Conservation (phyloP, 352 stramenopile species). For the Phytophthora pistaciae region DNA sequence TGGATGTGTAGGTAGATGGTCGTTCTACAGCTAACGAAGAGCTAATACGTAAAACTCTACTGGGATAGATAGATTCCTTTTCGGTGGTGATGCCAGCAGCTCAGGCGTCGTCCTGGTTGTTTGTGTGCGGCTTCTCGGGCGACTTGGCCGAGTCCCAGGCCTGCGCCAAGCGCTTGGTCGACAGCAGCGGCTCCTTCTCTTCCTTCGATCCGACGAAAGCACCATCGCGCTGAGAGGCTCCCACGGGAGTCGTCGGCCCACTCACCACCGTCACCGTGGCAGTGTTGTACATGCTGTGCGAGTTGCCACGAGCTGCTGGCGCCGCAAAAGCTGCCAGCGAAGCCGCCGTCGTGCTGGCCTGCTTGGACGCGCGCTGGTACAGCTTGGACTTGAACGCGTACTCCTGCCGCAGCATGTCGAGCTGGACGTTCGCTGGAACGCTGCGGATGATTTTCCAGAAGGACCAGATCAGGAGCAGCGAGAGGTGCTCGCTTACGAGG, state of each 20-base stretch:
- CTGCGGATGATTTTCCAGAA: constrained; percentile 78
- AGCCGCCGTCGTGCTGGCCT: constrained; percentile 15
- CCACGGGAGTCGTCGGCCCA: constrained; percentile 24
- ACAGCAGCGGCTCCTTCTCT: constrained; percentile 71
- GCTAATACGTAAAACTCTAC: background rate
- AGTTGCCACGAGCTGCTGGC: constrained; percentile 16
- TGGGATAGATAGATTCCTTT: background rate
- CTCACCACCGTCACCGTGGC: constrained; percentile 46
- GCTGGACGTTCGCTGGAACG: constrained; percentile 65
- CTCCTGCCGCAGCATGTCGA: constrained; percentile 76
- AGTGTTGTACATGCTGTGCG: constrained; percentile 32
- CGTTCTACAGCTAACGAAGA: background rate
- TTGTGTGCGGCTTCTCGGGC: constrained; percentile 6
- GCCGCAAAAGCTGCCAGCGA: constrained; percentile 24
- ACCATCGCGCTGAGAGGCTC: constrained; percentile 17
- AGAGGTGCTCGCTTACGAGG: constrained; percentile 73
- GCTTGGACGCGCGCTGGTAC: constrained; percentile 56
- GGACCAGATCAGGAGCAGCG: constrained; percentile 65
- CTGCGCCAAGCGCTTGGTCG: constrained; percentile 59
- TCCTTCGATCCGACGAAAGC: constrained; percentile 43
- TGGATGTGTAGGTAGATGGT: background rate
- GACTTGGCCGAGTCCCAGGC: constrained; percentile 51
- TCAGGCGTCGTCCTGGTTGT: constrained; percentile 31
- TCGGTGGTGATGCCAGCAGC: background rate
- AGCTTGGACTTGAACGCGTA: constrained; percentile 80